Conservation (phyloP, 306 rosid genomes). For the Gleditsia sinensis region DNA sequence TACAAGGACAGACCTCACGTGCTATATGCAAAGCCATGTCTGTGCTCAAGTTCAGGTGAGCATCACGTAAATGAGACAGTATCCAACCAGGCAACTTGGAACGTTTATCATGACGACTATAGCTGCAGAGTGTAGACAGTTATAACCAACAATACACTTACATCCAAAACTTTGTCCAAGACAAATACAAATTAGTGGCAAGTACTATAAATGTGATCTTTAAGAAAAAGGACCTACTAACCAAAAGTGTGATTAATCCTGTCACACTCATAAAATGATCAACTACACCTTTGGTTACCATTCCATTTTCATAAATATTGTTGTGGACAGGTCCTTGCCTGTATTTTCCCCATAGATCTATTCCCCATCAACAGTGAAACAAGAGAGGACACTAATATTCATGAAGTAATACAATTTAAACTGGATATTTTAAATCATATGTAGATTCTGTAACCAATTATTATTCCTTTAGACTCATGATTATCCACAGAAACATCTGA, state of each 20-base stretch:
- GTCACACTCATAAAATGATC: neutral
- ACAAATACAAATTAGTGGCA: neutral
- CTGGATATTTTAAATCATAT: neutral
- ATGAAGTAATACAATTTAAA: neutral
- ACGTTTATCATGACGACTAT: conserved; percentile 95
- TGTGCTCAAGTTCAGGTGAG: conserved; percentile 93
- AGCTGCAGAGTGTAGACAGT: conserved; percentile 51
- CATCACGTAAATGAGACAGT: conserved; percentile 87
- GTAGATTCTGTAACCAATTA: conserved; percentile 6
- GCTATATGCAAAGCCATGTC: conserved; percentile 98
- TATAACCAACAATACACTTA: conserved; percentile 13
- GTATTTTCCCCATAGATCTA: neutral
- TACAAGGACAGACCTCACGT: conserved; percentile 65
- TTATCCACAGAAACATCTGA: neutral
- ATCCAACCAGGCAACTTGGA: conserved; percentile 97
- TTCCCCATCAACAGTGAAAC: neutral
- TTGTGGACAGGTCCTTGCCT: neutral
- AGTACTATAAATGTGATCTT: neutral
- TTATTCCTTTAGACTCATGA: neutral
- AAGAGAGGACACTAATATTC: neutral
- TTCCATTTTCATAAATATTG: neutral
- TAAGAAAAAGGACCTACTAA: neutral
- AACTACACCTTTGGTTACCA: neutral
- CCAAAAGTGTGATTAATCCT: neutral
- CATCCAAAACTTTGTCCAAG: neutral